These are phyloP conservation scores for Ceratocystis colombiana DNA, from an alignment of 2,329 filamentous ascomycete species.

Conservation along the genomic window DNA sequence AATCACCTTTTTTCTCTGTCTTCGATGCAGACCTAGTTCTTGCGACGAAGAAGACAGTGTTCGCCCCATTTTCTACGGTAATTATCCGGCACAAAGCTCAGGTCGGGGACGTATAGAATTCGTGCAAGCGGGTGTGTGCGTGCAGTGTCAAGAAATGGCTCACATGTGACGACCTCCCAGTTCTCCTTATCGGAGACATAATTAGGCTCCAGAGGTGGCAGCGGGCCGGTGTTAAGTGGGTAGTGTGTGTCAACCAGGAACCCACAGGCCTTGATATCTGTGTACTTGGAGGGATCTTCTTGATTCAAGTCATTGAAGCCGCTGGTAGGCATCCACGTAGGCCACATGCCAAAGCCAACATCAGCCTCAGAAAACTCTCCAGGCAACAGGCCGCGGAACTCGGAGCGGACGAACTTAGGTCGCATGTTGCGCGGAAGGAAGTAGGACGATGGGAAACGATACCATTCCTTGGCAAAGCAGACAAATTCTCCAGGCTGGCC, in stretches of 20 bases:
- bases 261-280: slow-evolving; percentile 61
- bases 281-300: slow-evolving; percentile 81
- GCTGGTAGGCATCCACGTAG: slow-evolving; percentile 66
- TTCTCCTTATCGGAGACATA: slow-evolving; percentile 62
- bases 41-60: slow-evolving; percentile 71
- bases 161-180: slow-evolving; percentile 70
- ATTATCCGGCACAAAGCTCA: slow-evolving; percentile 55
- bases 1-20: not conserved
- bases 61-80: slow-evolving; percentile 71
- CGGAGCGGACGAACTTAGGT: slow-evolving; percentile 82
- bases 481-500: slow-evolving; percentile 56
- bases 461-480: slow-evolving; percentile 96
- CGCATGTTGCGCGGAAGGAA: slow-evolving; percentile 74
- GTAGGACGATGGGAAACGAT: slow-evolving; percentile 89
- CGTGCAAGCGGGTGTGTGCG: slow-evolving; percentile 64
- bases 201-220: slow-evolving; percentile 53
- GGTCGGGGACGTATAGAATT: slow-evolving; percentile 70
- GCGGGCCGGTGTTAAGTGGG: slow-evolving; percentile 40
- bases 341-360: slow-evolving; percentile 59
- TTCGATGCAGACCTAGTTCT: slow-evolving; percentile 28
- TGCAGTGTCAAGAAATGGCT: slow-evolving; percentile 68
- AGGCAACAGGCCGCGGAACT: slow-evolving; percentile 79
- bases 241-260: slow-evolving; percentile 86
- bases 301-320: slow-evolving; percentile 90
- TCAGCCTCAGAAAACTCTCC: slow-evolving; percentile 76